A percentile compares a stretch with the other conserved stretches of the same genome.
Conservation (phyloP, 768 basidiomycete species). For the Mycena belliarum region DNA sequence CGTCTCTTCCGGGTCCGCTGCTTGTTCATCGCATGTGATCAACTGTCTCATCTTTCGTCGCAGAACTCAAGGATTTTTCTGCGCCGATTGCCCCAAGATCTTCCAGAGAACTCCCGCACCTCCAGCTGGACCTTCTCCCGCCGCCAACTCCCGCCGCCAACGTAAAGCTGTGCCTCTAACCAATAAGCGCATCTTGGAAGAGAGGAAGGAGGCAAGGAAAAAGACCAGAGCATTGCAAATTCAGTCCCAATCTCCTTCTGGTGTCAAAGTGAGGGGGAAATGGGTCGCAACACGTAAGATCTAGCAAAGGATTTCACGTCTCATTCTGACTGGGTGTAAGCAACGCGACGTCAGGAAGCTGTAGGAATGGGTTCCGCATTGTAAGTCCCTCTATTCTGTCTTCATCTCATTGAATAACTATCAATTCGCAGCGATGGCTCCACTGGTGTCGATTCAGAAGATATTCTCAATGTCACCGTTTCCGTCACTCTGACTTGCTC, state of each 20-base stretch:
- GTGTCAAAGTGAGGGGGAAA: slow-evolving; percentile 56
- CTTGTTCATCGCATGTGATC: neutral
- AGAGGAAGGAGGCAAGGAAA: slow-evolving; percentile 51
- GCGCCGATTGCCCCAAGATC: slow-evolving; percentile 55
- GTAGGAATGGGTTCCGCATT: slow-evolving; percentile 49
- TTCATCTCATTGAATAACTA: neutral
- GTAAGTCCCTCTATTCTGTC: neutral
- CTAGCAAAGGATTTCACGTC: neutral
- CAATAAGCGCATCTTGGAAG: slow-evolving; percentile 45
- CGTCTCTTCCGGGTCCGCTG: slow-evolving; percentile 57
- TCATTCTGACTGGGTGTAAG: slow-evolving; percentile 28
- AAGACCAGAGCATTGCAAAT: slow-evolving; percentile 39
- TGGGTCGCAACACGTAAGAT: slow-evolving; percentile 57
- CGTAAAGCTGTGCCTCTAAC: slow-evolving; percentile 42
- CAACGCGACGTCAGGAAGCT: slow-evolving; percentile 48
- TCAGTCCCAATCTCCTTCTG: slow-evolving; percentile 35
- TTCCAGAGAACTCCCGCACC: slow-evolving; percentile 45
- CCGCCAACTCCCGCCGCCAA: slow-evolving; percentile 33
- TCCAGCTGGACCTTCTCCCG: slow-evolving; percentile 41
- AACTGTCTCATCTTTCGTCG: neutral
- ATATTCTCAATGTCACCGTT: slow-evolving; percentile 43
- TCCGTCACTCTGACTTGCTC: neutral
- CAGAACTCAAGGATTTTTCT: slow-evolving; percentile 60
- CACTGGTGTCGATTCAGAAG: slow-evolving; percentile 67
- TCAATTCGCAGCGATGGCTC: slow-evolving; percentile 45